These are phyloP conservation scores for Ophiocordyceps camponoti-leonardi DNA, from an alignment of 2,329 filamentous ascomycete species.

Conservation along the genomic window DNA sequence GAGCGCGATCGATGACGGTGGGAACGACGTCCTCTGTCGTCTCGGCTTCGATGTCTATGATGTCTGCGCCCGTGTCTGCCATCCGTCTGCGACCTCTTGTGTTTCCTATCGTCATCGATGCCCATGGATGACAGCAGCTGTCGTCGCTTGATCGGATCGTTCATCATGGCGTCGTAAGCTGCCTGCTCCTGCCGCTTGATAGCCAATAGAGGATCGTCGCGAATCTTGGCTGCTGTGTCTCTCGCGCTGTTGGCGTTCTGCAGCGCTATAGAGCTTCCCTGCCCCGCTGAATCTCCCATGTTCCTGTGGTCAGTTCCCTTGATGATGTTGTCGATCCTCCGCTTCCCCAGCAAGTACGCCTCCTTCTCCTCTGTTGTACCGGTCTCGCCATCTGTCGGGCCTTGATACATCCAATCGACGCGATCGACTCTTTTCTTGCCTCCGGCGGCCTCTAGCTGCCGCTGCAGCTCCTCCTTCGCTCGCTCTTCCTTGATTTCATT, in stretches of 20 bases:
- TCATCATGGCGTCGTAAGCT: slow-evolving; percentile 65
- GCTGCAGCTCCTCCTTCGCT: slow-evolving; percentile 78
- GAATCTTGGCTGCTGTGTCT: slow-evolving; percentile 72
- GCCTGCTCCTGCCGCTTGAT: slow-evolving; percentile 88
- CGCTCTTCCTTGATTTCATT: slow-evolving; percentile 92
- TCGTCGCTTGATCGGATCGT: slow-evolving; percentile 49
- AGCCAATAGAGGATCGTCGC: slow-evolving; percentile 78
- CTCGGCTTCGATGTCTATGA: slow-evolving; percentile 13
- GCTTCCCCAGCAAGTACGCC: slow-evolving; percentile 80
- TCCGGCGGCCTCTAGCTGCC: slow-evolving; percentile 75
- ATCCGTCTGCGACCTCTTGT: slow-evolving; percentile 14
- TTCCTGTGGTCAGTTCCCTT: slow-evolving; percentile 68
- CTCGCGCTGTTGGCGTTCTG: slow-evolving; percentile 56
- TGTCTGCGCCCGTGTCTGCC: slow-evolving; percentile 20
- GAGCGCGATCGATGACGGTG: slow-evolving; percentile 21
- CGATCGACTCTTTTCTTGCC: slow-evolving; percentile 64
- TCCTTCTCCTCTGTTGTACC: slow-evolving; percentile 80
- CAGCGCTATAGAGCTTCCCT: slow-evolving; percentile 41
- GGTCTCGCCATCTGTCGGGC: slow-evolving; percentile 60
- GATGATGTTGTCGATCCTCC: slow-evolving; percentile 69
- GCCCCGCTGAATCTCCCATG: slow-evolving; percentile 54
- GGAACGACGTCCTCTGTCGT: slow-evolving; percentile 8
- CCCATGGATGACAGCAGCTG: slow-evolving; percentile 51
- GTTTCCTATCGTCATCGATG: slow-evolving; percentile 28
- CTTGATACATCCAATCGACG: slow-evolving; percentile 97